phyloP scores from a whole-genome alignment of 2,329 filamentous ascomycete genomes.

The Magnaporthiopsis rhizophila region DNA sequence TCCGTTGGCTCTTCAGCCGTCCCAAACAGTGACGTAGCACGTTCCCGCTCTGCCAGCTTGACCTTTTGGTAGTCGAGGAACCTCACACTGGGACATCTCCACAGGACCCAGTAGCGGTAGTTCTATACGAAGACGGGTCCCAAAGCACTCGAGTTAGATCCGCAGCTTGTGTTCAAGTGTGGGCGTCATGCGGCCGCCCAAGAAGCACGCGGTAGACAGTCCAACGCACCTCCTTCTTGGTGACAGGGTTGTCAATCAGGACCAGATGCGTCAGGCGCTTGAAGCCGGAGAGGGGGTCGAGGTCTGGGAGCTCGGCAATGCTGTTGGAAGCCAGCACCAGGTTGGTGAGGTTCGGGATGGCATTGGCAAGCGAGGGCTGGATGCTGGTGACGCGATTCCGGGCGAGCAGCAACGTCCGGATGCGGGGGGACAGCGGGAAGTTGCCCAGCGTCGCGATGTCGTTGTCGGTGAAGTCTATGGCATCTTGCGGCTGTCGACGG shows the following conservation, averaged over 20 bases:
- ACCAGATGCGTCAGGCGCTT: slow-evolving; percentile 68
- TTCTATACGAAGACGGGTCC: slow-evolving; percentile 43
- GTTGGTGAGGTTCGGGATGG: slow-evolving; percentile 73
- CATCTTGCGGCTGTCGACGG: slow-evolving; percentile 72
- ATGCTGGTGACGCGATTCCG: slow-evolving; percentile 82
- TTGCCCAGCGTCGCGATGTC: slow-evolving; percentile 85
- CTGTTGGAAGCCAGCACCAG: slow-evolving; percentile 80
- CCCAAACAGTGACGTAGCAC: slow-evolving; percentile 77
- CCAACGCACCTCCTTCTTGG: slow-evolving; percentile 74
- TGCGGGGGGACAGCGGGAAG: slow-evolving; percentile 83
- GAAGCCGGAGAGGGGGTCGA: slow-evolving; percentile 70
- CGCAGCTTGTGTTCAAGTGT: neutral
- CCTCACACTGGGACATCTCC: slow-evolving; percentile 73
- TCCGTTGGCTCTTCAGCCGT: slow-evolving; percentile 69
- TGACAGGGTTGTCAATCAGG: slow-evolving; percentile 79
- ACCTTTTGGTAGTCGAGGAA: slow-evolving; percentile 94
- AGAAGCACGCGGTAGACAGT: neutral
- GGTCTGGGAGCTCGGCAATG: slow-evolving; percentile 73
- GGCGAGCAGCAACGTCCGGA: slow-evolving; percentile 80
- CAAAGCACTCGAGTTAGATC: neutral
- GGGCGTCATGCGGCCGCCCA: neutral
- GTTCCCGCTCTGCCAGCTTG: slow-evolving; percentile 71
- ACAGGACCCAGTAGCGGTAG: slow-evolving; percentile 88
- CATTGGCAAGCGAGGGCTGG: slow-evolving; percentile 64
- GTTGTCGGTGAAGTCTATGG: slow-evolving; percentile 98